A percentile compares a stretch with the other conserved stretches of the same genome.
Evolutionary conservation across 768 basidiomycete species (phyloP).

Genomic region (Kondoa subrosea): DNA sequence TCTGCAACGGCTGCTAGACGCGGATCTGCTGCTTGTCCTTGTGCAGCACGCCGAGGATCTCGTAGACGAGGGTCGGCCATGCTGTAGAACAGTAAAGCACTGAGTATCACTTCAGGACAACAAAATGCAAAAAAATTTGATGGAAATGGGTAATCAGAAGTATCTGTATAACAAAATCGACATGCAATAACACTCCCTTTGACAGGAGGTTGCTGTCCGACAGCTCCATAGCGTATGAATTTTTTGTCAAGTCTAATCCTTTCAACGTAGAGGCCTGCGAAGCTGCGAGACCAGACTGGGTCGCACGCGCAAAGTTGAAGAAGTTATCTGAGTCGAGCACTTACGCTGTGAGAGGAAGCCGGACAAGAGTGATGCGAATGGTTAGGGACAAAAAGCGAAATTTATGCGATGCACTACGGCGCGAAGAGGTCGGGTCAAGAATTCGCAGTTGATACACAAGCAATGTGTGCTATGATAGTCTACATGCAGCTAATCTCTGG

Average conservation of each 20-base stretch:
- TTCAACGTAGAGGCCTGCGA: too few species aligned
- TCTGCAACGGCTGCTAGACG: slow-evolving; percentile 1
- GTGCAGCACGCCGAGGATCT: not conserved
- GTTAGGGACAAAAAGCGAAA: not conserved
- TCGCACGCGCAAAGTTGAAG: not conserved
- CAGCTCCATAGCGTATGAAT: slow-evolving; percentile 8
- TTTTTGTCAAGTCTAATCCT: not conserved
- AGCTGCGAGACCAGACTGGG: too few species aligned
- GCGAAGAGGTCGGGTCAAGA: too few species aligned
- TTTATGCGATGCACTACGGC: not conserved
- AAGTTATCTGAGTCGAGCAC: not conserved
- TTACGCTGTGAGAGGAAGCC: not conserved
- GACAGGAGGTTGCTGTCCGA: not conserved
- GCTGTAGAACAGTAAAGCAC: not conserved
- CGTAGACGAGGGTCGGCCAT: slow-evolving; percentile 5
- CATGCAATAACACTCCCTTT: not conserved
- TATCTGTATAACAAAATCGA: slow-evolving; percentile 16
- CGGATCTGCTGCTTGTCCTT: not conserved
- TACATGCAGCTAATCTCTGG: too few species aligned
- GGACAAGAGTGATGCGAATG: not conserved
- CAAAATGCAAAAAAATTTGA: not conserved
- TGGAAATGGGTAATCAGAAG: slow-evolving; percentile 17
- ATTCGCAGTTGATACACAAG: too few species aligned
- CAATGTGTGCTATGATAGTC: too few species aligned
- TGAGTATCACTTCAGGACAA: not conserved